Base-by-base conservation (phyloP, 352 stramenopile species). In the Pythium aristosporum region DNA sequence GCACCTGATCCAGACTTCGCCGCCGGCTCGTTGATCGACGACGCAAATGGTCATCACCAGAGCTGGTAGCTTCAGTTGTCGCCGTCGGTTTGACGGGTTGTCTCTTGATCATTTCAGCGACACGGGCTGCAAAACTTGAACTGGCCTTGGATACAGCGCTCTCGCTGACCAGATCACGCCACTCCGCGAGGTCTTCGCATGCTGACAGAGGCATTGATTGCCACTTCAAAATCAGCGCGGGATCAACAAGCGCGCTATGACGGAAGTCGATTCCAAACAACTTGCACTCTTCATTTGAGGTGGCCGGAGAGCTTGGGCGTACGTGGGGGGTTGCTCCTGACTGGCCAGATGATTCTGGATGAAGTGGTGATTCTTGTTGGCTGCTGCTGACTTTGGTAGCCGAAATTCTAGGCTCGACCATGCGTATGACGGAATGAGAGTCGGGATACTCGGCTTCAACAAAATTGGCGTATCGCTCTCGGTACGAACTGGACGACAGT, bases 381-480 rank as follows among this genome's bases (percentile, higher is more conserved):
- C 30, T 41, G 23, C 2, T 41, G 23, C 2, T 34, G 41, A 5
- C 32, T 7, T 15, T 44, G 41, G 21, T 5, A 49, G 36, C 9
- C 39, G 6, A 23, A 50, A 2, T 20, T 63, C 44, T 63, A 0
- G 49, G 63, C 30, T 70, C 50, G n/a, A 65, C 61, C 25, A 62
- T 32, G n/a, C 61, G 77, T 18, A 87, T 56, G 3, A 89, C 57
- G 9, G 75, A 20, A 81, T 68, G 1, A 71, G 49, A 13, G 72
- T 63, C 54, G 39, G 61, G 54, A 23, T 60, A 65, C 34, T 75
- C 52, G 0, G 62, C 68, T 37, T 72, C 62, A 16, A 80, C 67
- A 42, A 77, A 86, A 4, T 74, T 39, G 42, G 80, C 52, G 64
- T 88, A 91, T 44, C 78, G 70, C 46, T 74, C 48, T 46, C 80